Evolutionary conservation across 164 flowering plant species (phyloP).

Genomic region (Hamamelis virginiana): DNA sequence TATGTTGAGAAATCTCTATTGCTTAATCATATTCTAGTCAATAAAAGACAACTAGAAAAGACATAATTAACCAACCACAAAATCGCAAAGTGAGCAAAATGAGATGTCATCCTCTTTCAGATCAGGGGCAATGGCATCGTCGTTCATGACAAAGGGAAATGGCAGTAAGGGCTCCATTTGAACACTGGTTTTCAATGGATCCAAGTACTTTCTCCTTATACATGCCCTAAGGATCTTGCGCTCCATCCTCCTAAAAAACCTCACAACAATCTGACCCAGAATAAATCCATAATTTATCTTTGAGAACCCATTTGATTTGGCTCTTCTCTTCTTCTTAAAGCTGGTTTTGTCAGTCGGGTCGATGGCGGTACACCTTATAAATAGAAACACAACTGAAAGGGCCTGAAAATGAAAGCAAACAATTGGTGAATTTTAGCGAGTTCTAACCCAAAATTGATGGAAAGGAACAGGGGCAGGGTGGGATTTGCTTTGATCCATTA

Average conservation of each 20-base stretch:
- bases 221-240: constrained; percentile 66
- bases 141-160: constrained; percentile 66
- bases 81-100: constrained; percentile 75
- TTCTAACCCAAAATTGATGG: background rate
- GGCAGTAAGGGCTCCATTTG: constrained; percentile 82
- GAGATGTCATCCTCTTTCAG: constrained; percentile 63
- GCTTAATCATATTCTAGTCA: background rate
- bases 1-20: background rate
- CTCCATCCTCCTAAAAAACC: constrained; percentile 71
- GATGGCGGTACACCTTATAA: constrained; percentile 77
- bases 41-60: background rate
- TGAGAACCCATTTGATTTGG: constrained; percentile 28
- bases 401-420: constrained; percentile 47
- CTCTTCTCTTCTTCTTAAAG: constrained; percentile 49
- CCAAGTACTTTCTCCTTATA: constrained; percentile 77
- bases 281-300: constrained; percentile 59
- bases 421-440: constrained; percentile 7
- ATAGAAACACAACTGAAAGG: constrained; percentile 61
- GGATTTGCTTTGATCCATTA: constrained; percentile 21
- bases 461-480: background rate
- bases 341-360: constrained; percentile 85
- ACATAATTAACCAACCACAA: constrained; percentile 53
- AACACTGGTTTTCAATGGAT: constrained; percentile 46
- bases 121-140: constrained; percentile 65
- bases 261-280: constrained; percentile 54